Percentiles rank a stretch among this genome's conserved stretches.
Evolutionary conservation across 495 filamentous ascomycete genomes (phyloP).

Genomic region (Aspergillus diversus): DNA sequence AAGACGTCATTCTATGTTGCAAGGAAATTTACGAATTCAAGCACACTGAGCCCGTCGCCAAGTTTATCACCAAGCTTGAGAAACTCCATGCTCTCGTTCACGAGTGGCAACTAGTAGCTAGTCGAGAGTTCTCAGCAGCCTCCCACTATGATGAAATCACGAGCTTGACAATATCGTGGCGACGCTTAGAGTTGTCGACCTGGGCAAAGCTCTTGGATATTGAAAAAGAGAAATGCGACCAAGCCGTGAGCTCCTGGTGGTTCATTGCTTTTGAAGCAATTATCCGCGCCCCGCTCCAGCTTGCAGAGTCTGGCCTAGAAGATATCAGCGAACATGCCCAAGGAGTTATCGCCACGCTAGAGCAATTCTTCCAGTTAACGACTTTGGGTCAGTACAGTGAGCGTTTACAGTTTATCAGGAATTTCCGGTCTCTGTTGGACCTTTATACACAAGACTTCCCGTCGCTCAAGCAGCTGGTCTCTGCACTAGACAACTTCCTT

Average conservation of each 20-base stretch:
- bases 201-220: conserved; percentile 91
- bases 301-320: conserved; percentile 54
- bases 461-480: conserved; percentile 50
- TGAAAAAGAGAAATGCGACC: conserved; percentile 72
- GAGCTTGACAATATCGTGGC: conserved; percentile 77
- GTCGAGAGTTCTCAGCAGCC: conserved; percentile 70
- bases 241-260: conserved; percentile 90
- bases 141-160: conserved; percentile 75
- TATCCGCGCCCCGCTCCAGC: conserved; percentile 70
- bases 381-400: conserved; percentile 78
- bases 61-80: conserved; percentile 80
- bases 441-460: conserved; percentile 59
- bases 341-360: conserved; percentile 70
- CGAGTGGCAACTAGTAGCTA: conserved; percentile 93
- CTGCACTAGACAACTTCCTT: conserved; percentile 78
- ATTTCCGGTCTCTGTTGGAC: conserved; percentile 59
- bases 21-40: conserved; percentile 72
- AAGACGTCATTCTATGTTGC: conserved; percentile 74
- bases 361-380: conserved; percentile 72
- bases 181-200: conserved; percentile 84
- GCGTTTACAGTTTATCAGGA: conserved; percentile 70
- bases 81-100: conserved; percentile 79
- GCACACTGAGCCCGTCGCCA: conserved; percentile 84
- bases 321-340: conserved; percentile 65
- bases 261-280: conserved; percentile 92